Evolutionary conservation across 129 eudicot species (phyloP), one percentile per base, ranked within the genome.

Genomic region (Arctium minus): DNA sequence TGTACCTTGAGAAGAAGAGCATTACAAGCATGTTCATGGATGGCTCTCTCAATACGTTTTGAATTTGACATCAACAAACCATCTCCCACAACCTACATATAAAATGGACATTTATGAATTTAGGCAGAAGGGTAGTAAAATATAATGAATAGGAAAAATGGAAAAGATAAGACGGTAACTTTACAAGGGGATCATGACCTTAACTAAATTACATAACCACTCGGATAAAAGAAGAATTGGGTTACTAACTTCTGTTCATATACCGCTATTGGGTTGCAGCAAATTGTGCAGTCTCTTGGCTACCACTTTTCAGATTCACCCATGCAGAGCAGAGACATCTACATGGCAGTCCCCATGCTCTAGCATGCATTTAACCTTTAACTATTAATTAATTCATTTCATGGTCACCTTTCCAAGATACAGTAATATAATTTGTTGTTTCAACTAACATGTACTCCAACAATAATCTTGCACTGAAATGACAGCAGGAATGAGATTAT

Each of bases 1-100:
- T 73, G 64, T 87, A 96, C 99, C 99, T 96, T 93, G 76, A 96
- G 97, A 81, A 91, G 90, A 82, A 96, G 94, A 69, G 97, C 97
- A 84, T 96, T 90, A 81, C 99, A 96, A 81, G 98, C 88, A 56
- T 84, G 72, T 85, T 96, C 99, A 56, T 88, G 87, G 17, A 91
- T 86, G 71, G 99, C 99, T 88, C 83, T 91, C 82, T 96, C 98
- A 9, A 96, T 91, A 80, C 97, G 92, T 79, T 96, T 96, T 67
- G 97, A 91, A 89, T 90, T 93, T 53, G 99, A 96, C 95, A 88
- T 91, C 90, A 96, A 81, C 75, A 96, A 84, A 48, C 92, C 91
- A 88, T 88, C 98, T 81, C 99, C 97, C 56, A 91, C 99, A 77
- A 96, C 99, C 99, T 96, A 88, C 84, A 87, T 44, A 35, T 30